Evolutionary conservation across 306 rosid species (phyloP).

Genomic region (Corylus avellana): DNA sequence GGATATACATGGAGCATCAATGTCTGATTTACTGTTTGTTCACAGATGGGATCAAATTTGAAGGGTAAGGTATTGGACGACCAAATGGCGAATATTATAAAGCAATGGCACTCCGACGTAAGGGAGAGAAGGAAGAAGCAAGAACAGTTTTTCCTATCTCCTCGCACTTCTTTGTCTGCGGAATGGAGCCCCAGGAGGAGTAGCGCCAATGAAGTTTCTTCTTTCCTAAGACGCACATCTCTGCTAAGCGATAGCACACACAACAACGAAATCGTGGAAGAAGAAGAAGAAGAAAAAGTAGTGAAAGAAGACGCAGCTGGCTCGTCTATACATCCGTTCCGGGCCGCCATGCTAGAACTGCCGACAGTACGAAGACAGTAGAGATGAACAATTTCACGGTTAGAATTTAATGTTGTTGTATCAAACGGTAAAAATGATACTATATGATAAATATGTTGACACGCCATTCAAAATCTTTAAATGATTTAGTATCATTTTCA

Average conservation of each 20-base stretch:
- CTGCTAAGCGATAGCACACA: slow-evolving; percentile 16
- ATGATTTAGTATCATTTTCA: too few relatives aligned
- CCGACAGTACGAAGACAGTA: not conserved
- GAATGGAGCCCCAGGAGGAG: slow-evolving; percentile 40
- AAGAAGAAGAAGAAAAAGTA: not conserved
- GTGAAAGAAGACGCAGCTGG: not conserved
- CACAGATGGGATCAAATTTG: slow-evolving; percentile 50
- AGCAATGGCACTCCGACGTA: slow-evolving; percentile 39
- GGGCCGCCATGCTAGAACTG: not conserved
- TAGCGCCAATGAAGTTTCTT: slow-evolving; percentile 10
- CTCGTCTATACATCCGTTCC: not conserved
- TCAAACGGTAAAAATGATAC: too few relatives aligned
- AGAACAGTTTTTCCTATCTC: slow-evolving; percentile 8
- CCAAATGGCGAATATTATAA: slow-evolving; percentile 26
- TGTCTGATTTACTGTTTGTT: not conserved
- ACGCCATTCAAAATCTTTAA: too few relatives aligned
- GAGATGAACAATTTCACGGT: too few relatives aligned
- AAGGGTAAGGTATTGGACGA: slow-evolving; percentile 38
- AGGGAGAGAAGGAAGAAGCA: slow-evolving; percentile 36
- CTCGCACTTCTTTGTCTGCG: slow-evolving; percentile 14
- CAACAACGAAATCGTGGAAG: slow-evolving; percentile 14
- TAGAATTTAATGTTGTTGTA: too few relatives aligned
- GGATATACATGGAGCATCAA: not conserved
- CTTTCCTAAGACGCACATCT: slow-evolving; percentile 5
- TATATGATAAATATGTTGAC: too few relatives aligned